Conservation (phyloP, 106 monocot genomes). For the Acanthochlamys bracteata region DNA sequence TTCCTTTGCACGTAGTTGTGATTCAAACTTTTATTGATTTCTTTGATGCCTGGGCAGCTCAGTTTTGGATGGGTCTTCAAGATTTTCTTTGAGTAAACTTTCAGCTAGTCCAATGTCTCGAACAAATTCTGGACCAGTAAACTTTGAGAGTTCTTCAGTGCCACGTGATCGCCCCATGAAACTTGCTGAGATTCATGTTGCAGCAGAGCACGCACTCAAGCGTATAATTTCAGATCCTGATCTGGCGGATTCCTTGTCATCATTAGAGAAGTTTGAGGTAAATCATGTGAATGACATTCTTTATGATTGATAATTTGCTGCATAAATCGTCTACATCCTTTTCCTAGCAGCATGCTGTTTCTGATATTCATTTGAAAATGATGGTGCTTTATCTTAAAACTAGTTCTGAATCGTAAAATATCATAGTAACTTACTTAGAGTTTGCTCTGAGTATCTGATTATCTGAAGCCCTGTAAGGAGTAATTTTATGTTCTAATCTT, state of each 20-base stretch:
- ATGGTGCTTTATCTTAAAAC: too few relatives aligned
- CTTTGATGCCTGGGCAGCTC: conserved; percentile 55
- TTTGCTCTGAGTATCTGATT: too few relatives aligned
- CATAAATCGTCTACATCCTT: too few relatives aligned
- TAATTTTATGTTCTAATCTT: too few relatives aligned
- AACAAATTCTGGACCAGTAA: conserved; percentile 58
- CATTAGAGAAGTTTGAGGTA: conserved; percentile 82
- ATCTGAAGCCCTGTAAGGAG: too few relatives aligned
- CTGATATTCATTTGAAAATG: too few relatives aligned
- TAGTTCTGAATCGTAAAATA: too few relatives aligned
- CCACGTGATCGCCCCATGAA: conserved; percentile 88
- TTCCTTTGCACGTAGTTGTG: not conserved
- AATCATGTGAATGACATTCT: not conserved
- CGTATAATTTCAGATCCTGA: conserved; percentile 72
- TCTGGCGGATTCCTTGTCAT: conserved; percentile 67
- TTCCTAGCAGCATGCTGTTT: too few relatives aligned
- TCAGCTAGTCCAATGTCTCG: conserved; percentile 40
- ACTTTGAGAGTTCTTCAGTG: conserved; percentile 34
- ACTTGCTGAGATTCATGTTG: conserved; percentile 87
- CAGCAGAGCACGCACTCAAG: conserved; percentile 71
- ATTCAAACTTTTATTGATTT: conserved; percentile 15
- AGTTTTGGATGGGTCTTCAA: conserved; percentile 62
- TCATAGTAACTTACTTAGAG: too few relatives aligned
- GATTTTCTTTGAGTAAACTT: conserved; percentile 34
- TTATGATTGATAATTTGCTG: too few relatives aligned